Evolutionary conservation across 1,139 yeast genomes (phyloP), one percentile per base, ranked within the genome.

Genomic region (Scheffersomyces insectosa): DNA sequence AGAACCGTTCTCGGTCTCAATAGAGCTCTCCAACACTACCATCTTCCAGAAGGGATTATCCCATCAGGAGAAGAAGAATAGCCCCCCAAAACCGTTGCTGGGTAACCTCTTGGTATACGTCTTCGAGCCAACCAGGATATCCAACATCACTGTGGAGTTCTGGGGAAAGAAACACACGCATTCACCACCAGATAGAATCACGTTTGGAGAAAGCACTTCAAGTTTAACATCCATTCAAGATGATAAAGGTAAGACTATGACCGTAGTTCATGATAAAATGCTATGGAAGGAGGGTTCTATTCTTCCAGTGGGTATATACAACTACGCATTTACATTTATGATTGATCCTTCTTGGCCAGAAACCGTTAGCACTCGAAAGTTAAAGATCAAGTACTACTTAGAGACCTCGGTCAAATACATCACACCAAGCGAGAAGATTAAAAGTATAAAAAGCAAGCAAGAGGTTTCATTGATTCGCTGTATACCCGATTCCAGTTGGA

Each of bases 261-360:
- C 25, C 10, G 28, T 52, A 4, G 32, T 50, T 3, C 50, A 52
- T 33, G 53, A 51, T n/a, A 34, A 33, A n/a, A 42, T 38, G 12
- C 30, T 40, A 4, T 54, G 57, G 56, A 40, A 42, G 14, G 38
- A 43, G 12, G 42, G 41, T 13, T 14, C 33, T 6, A 27, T 42
- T 8, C 13, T 45, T 6, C 45, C 46, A 10, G 39, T 41, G 2
- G 59, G 57, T 2, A 42, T 50, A 4, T 55, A 55, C 36, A 48
- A 48, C 10, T 54, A 51, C 33, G 52, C 56, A 2, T 55, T 54
- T 30, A 43, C 40, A 8, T 55, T 55, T 37, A 38, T 52, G 12
- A 41, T 53, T 5, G 51, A 50, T 32, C 45, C 50, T 3, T 23
- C 29, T 12, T 36, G 55, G 15, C 57, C 57, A 2, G 54, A 46